Evolutionary conservation across 345 rosid genomes (phyloP).

Genomic region (Populus pruinosa): DNA sequence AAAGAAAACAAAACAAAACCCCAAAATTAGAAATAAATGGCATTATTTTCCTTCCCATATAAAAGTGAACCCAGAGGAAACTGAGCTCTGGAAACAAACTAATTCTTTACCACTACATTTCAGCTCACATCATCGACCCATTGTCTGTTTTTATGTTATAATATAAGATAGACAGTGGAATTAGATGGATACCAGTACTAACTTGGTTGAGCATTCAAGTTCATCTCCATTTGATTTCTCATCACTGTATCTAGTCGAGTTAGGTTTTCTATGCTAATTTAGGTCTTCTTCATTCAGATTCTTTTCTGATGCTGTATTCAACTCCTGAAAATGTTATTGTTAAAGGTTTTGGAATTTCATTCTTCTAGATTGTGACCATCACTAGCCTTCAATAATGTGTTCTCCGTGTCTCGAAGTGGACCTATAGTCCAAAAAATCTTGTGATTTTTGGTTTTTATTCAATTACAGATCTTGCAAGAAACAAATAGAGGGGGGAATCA

Average conservation of each 20-base stretch:
- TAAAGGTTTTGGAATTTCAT: neutral
- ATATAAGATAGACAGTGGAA: neutral
- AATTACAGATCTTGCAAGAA: neutral
- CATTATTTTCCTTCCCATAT: neutral
- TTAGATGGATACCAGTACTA: neutral
- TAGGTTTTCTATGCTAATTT: neutral
- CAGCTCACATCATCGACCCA: neutral
- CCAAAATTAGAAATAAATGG: neutral
- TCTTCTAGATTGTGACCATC: neutral
- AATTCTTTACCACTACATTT: neutral
- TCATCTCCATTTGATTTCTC: neutral
- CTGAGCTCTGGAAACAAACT: neutral
- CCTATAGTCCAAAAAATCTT: neutral
- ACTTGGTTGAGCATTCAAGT: neutral
- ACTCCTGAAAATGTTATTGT: neutral
- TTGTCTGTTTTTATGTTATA: neutral
- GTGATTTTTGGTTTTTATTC: neutral
- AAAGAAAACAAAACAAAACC: neutral
- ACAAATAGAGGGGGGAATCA: neutral
- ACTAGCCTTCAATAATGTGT: neutral
- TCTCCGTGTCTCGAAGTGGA: neutral
- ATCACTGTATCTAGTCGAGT: neutral
- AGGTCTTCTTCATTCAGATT: neutral
- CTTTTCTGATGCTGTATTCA: neutral
- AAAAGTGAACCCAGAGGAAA: neutral